A percentile compares a stretch with the other conserved stretches of the same genome.
These are phyloP conservation scores for Cymbomonas tetramitiformis DNA, from an alignment of 139 green algal genomes.

Conservation along the genomic window DNA sequence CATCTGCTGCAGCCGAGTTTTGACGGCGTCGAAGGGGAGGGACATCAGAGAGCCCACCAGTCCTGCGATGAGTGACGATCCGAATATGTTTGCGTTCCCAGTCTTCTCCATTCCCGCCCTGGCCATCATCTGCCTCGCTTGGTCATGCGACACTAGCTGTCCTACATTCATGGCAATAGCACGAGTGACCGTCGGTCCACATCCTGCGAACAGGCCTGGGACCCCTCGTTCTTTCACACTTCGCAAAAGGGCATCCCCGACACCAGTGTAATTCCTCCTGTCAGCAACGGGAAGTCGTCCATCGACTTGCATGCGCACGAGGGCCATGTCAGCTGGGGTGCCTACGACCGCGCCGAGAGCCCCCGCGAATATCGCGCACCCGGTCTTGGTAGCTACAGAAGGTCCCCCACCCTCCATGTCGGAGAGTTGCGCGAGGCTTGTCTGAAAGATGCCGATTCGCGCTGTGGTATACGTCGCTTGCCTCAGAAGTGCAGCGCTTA, in stretches of 20 bases:
- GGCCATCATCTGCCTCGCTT: conserved; percentile 87
- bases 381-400: no score
- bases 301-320: conserved; percentile 91
- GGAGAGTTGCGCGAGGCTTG: no score
- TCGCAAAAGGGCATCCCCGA: conserved; percentile 43
- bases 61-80: conserved; percentile 45
- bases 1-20: conserved; percentile 88
- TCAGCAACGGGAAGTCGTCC: conserved; percentile 55
- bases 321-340: conserved; percentile 83
- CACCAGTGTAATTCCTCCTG: conserved; percentile 80
- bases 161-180: conserved; percentile 99
- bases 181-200: conserved; percentile 78
- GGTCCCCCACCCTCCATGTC: no score
- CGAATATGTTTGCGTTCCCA: no score
- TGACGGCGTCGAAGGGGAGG: conserved; percentile 97
- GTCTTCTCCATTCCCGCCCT: no score
- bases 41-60: conserved; percentile 76
- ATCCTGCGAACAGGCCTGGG: conserved; percentile 47
- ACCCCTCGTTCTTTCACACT: conserved; percentile 37
- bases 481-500: no score
- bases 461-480: conserved; percentile 92
- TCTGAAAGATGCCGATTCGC: conserved; percentile 67
- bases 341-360: conserved; percentile 84
- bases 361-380: conserved; percentile 57
- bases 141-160: conserved; percentile 96